A percentile compares a stretch with the other conserved stretches of the same genome.
phyloP scores from a whole-genome alignment of 345 rosid species.

The Syzygium oleosum region DNA sequence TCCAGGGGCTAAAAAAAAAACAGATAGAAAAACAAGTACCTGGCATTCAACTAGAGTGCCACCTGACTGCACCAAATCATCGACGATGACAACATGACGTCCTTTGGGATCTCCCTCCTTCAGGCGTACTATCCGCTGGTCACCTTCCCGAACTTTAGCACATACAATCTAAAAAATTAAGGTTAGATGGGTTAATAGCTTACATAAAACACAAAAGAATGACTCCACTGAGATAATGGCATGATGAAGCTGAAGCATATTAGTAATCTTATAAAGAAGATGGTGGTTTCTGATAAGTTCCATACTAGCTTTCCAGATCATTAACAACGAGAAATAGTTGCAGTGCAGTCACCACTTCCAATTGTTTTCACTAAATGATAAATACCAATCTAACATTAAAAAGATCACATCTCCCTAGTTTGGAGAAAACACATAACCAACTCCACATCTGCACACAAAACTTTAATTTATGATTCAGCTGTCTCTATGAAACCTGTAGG shows the following conservation, averaged over 20 bases:
- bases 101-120: conserved; percentile 89
- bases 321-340: neutral
- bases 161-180: conserved; percentile 63
- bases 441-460: neutral
- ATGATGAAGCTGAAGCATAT: neutral
- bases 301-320: neutral
- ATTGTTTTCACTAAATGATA: neutral
- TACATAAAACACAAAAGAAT: neutral
- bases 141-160: conserved; percentile 88
- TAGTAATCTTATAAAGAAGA: neutral
- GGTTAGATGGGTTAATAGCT: neutral
- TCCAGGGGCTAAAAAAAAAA: neutral
- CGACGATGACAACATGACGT: conserved; percentile 88
- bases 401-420: neutral
- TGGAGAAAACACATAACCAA: neutral
- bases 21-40: conserved; percentile 23
- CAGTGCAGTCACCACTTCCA: neutral
- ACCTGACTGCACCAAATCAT: conserved; percentile 97
- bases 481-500: neutral
- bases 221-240: neutral
- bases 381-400: neutral
- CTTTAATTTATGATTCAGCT: neutral
- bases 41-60: conserved; percentile 95
- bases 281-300: neutral
- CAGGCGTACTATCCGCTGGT: conserved; percentile 77